Base-by-base conservation (phyloP, 495 filamentous ascomycete genomes). In the Xylaria acuta region DNA sequence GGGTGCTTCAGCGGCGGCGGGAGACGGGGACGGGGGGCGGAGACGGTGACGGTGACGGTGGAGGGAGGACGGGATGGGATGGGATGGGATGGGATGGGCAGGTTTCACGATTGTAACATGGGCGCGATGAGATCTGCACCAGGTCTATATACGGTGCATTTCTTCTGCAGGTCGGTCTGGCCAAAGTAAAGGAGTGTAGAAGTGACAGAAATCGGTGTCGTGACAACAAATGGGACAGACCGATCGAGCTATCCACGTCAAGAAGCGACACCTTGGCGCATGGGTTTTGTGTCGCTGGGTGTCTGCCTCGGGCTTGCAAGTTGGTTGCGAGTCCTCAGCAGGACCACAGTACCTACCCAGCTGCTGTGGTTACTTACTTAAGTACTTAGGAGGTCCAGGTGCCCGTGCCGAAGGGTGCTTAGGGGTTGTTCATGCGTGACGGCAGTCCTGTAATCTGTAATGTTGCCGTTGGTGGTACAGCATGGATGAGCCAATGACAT, bases 111-210 rank as follows among this genome's bases (percentile, higher is more conserved):
- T 72, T 70, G 66, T 72, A 70, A 69, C 77, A 79, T 77, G 72
- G 70, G 74, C 73, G 64, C 69, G 72, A 73, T 63, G 43, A 56
- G 71, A 65, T 56, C 65, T 70, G 73, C 77, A 70, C 77, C 64
- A 59, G 67, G 73, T 74, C 74, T 77, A 79, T 73, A 70, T 72
- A 65, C 67, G 69, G 77, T 73, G 75, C 77, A 79, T 77, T 25
- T 45, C 68, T 63, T n/a, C 69, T 32, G 68, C 43, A 63, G 40
- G 54, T 41, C 30, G 45, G 14, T 14, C 8, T 27, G 25, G 12
- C 36, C 34, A 20, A 54, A 65, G 56, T 38, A 66, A 66, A 20
- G 20, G 73, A 51, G 47, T 27, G 22, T 51, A 47, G 36, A 25
- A 68, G 51, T 41, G 40, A 38, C 38, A 27, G 40, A 16, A 38